Percentiles rank a stretch among this genome's conserved stretches.
phyloP scores from a whole-genome alignment of 805 yeast genomes.

The Metschnikowia peoriensis region DNA sequence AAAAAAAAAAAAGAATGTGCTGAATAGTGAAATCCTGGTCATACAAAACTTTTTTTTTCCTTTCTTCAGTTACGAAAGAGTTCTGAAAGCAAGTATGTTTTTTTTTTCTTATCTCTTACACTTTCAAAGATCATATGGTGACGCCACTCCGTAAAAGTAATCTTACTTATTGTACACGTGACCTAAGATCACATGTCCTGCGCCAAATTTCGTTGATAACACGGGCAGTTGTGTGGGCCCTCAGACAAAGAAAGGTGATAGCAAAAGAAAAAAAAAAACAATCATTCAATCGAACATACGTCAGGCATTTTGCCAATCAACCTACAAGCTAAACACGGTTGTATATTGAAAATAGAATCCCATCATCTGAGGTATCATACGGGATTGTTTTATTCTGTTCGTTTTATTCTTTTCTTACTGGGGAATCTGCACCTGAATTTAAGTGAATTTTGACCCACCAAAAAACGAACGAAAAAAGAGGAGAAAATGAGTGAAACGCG shows the following conservation, averaged over 20 bases:
- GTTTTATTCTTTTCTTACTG: background rate
- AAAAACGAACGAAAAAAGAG: too few relatives aligned
- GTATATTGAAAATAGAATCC: background rate
- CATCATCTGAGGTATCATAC: background rate
- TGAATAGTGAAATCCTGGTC: too few relatives aligned
- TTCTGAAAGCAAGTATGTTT: too few relatives aligned
- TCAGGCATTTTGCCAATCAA: background rate
- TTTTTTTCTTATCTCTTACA: too few relatives aligned
- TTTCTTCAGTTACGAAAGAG: too few relatives aligned
- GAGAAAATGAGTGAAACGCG: conserved; percentile 8
- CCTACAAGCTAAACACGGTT: background rate
- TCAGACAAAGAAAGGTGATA: background rate
- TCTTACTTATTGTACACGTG: background rate
- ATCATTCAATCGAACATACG: too few relatives aligned
- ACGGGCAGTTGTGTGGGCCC: background rate
- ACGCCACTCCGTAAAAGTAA: too few relatives aligned
- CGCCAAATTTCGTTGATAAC: background rate
- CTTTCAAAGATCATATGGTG: too few relatives aligned
- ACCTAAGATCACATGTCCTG: background rate
- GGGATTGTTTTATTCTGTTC: background rate
- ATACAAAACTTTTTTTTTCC: too few relatives aligned
- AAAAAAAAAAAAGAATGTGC: too few relatives aligned
- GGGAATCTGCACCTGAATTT: background rate
- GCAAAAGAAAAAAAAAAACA: background rate
- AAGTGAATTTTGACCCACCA: background rate